Conservation (phyloP, 805 yeast genomes). For the Wickerhamomyces sydowiorum region DNA sequence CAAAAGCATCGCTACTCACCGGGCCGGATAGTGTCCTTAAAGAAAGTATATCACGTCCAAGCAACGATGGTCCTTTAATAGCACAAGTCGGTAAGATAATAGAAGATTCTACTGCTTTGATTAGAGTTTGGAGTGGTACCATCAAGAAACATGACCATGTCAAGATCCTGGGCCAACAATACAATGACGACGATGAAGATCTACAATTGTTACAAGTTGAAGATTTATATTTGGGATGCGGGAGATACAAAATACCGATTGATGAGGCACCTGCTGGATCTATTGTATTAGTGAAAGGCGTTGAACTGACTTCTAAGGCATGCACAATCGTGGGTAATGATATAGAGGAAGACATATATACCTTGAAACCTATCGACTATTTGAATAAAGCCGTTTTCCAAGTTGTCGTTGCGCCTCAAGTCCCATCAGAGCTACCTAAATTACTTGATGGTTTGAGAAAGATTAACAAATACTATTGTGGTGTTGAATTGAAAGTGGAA, state of each 20-base stretch:
- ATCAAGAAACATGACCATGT: slow-evolving; percentile 42
- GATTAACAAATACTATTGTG: slow-evolving; percentile 57
- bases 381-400: slow-evolving; percentile 60
- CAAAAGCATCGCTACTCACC: slow-evolving; percentile 22
- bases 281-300: slow-evolving; percentile 62
- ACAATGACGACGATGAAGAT: slow-evolving; percentile 48
- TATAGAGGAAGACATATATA: slow-evolving; percentile 14
- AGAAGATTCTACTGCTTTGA: slow-evolving; percentile 51
- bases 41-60: slow-evolving; percentile 24
- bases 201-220: slow-evolving; percentile 28
- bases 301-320: slow-evolving; percentile 52
- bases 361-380: slow-evolving; percentile 38
- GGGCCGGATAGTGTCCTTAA: slow-evolving; percentile 15
- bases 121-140: slow-evolving; percentile 58
- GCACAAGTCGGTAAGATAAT: slow-evolving; percentile 56
- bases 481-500: slow-evolving; percentile 66
- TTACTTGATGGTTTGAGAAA: slow-evolving; percentile 65
- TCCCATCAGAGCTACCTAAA: slow-evolving; percentile 73
- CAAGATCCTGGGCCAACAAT: slow-evolving; percentile 51
- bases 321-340: slow-evolving; percentile 46
- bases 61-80: slow-evolving; percentile 35
- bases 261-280: slow-evolving; percentile 55
- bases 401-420: slow-evolving; percentile 75
- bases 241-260: slow-evolving; percentile 59
- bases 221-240: slow-evolving; percentile 48